Conservation (phyloP, 2,329 filamentous ascomycete species). For the Fusarium subglutinans region DNA sequence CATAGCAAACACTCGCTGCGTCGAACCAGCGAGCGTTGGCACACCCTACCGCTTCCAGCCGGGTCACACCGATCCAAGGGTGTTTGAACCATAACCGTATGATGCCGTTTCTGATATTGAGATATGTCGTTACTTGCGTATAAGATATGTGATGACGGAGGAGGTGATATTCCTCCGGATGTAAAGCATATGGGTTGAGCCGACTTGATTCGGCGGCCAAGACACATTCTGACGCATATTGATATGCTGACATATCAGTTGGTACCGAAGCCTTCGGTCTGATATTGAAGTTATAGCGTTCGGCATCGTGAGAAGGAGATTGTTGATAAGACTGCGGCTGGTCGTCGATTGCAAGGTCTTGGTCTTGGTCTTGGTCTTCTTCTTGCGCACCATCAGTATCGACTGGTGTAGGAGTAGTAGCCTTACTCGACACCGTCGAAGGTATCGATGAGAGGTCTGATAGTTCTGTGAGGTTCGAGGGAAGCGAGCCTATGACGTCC, state of each 20-base stretch:
- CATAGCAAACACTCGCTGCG: slow-evolving; percentile 85
- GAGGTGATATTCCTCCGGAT: slow-evolving; percentile 83
- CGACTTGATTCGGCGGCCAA: slow-evolving; percentile 88
- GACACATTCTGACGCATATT: slow-evolving; percentile 93
- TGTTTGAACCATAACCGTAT: slow-evolving; percentile 89
- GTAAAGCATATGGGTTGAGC: slow-evolving; percentile 87
- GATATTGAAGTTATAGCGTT: slow-evolving; percentile 63
- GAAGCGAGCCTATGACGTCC: slow-evolving; percentile 53
- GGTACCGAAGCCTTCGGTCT: slow-evolving; percentile 87
- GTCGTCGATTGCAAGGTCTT: slow-evolving; percentile 35
- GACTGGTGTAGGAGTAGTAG: slow-evolving; percentile 69
- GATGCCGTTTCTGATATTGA: slow-evolving; percentile 96
- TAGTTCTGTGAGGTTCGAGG: slow-evolving; percentile 62
- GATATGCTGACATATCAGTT: slow-evolving; percentile 71
- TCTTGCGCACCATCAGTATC: slow-evolving; percentile 49
- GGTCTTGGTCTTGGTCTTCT: slow-evolving; percentile 13
- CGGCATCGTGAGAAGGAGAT: slow-evolving; percentile 45
- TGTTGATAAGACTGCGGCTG: slow-evolving; percentile 30
- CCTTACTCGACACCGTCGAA: slow-evolving; percentile 69
- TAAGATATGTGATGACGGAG: slow-evolving; percentile 85
- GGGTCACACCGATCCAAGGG: slow-evolving; percentile 81
- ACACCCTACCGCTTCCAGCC: slow-evolving; percentile 89
- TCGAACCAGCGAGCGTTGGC: slow-evolving; percentile 90
- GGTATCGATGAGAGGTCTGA: slow-evolving; percentile 65
- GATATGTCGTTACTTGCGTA: slow-evolving; percentile 90